A percentile compares a stretch with the other conserved stretches of the same genome.
phyloP scores from a whole-genome alignment of 2,329 filamentous ascomycete genomes.

The Fusarium succisae region DNA sequence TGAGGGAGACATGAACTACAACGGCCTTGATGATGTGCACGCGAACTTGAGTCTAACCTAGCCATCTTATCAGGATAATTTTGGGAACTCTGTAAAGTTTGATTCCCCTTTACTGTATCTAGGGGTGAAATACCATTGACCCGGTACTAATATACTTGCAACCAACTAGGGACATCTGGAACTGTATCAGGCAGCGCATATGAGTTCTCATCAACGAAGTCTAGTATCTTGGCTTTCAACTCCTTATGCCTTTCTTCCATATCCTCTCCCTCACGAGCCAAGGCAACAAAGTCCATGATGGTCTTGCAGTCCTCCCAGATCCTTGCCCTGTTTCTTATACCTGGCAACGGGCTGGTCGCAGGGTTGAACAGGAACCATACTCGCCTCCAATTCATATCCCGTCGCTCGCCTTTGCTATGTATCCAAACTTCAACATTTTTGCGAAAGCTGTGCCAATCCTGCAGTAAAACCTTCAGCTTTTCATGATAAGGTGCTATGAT shows the following conservation, averaged over 20 bases:
- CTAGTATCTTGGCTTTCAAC: not conserved
- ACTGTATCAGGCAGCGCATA: not conserved
- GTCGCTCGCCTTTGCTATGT: fast-evolving
- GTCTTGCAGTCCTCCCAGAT: not conserved
- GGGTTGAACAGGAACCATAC: not conserved
- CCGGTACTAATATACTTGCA: not conserved
- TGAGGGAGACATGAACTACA: not conserved
- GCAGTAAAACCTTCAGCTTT: fast-evolving
- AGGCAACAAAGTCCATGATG: not conserved
- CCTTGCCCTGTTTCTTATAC: not conserved
- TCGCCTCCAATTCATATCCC: not conserved
- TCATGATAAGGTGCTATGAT: not conserved
- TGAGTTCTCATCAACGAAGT: not conserved
- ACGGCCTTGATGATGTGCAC: not conserved
- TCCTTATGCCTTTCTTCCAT: not conserved
- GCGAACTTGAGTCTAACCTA: not conserved
- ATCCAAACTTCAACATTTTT: not conserved
- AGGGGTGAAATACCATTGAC: fast-evolving
- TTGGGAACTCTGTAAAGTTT: not conserved
- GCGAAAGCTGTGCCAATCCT: not conserved
- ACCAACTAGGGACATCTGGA: not conserved
- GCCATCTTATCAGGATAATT: no score
- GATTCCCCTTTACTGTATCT: not conserved
- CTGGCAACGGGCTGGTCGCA: not conserved
- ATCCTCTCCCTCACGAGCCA: not conserved